Evolutionary conservation across 257 asterid species (phyloP).

Genomic region (Salvia splendens): DNA sequence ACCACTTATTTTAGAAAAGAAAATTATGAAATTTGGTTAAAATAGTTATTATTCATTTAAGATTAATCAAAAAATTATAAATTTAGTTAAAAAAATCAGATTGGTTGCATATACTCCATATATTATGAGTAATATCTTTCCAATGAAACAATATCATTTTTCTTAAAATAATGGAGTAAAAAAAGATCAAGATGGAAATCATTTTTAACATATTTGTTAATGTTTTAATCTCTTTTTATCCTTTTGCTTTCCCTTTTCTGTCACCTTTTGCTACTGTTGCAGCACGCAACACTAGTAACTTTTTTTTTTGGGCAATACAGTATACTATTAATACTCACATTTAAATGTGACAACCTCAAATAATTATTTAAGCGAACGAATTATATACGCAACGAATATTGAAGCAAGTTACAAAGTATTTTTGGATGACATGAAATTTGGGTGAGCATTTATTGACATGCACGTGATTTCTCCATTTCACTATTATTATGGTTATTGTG

Average conservation of each 20-base stretch:
- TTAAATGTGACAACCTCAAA: background rate
- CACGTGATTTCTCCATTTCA: slow-evolving; percentile 33
- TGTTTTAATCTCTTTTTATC: background rate
- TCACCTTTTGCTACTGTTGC: slow-evolving; percentile 12
- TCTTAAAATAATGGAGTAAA: too few relatives aligned
- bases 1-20: too few relatives aligned
- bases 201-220: background rate
- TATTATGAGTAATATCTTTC: too few relatives aligned
- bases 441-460: slow-evolving; percentile 27
- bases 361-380: background rate
- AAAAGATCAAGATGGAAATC: too few relatives aligned
- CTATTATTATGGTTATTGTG: background rate
- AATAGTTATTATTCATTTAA: too few relatives aligned
- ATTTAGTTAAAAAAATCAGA: too few relatives aligned
- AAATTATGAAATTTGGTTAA: too few relatives aligned
- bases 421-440: slow-evolving; percentile 17
- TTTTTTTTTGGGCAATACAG: slow-evolving; percentile 5
- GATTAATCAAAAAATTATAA: too few relatives aligned
- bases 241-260: slow-evolving; percentile 13
- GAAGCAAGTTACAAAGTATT: too few relatives aligned
- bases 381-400: too few relatives aligned
- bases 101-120: too few relatives aligned
- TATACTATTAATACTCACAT: background rate
- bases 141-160: too few relatives aligned
- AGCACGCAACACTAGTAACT: background rate